Evolutionary conservation across 2,329 filamentous ascomycete species (phyloP).

Genomic region (Cyphellophora attinorum): DNA sequence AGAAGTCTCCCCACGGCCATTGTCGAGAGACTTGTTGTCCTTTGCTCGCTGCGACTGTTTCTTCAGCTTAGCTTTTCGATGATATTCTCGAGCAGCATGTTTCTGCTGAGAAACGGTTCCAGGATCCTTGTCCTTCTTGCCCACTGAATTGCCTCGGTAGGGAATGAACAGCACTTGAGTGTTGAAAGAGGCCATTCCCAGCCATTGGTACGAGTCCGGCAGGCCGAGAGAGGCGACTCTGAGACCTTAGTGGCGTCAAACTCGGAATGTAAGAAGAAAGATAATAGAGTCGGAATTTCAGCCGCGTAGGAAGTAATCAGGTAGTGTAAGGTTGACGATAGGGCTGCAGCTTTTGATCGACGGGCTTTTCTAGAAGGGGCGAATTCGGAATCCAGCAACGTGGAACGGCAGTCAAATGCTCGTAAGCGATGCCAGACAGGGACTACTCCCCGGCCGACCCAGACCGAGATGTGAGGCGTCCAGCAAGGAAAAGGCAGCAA

Average conservation of each 20-base stretch:
- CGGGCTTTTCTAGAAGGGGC: not conserved
- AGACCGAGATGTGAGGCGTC: too few species aligned
- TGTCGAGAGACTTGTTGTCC: not conserved
- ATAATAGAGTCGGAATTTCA: too few species aligned
- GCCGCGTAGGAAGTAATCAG: too few species aligned
- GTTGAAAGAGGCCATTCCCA: not conserved
- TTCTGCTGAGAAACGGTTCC: conserved; percentile 9
- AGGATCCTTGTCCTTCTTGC: not conserved
- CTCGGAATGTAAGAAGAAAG: too few species aligned
- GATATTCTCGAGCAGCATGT: conserved; percentile 11
- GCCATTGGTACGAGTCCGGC: conserved; percentile 1
- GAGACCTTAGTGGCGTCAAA: not conserved
- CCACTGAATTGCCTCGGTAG: conserved; percentile 3
- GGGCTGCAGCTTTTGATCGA: not conserved
- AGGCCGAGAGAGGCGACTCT: conserved; percentile 1
- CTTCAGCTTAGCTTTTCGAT: conserved; percentile 8
- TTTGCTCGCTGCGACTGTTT: conserved; percentile 2
- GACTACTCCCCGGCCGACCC: too few species aligned
- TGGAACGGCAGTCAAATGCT: too few species aligned
- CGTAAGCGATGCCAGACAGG: too few species aligned
- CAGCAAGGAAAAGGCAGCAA: too few species aligned
- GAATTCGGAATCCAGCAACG: too few species aligned
- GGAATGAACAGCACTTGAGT: conserved; percentile 10
- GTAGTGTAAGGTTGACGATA: too few species aligned
- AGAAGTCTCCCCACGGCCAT: not conserved